These are phyloP conservation scores for Helminthosporium solani DNA, from an alignment of 2,329 filamentous ascomycete species.

Conservation along the genomic window DNA sequence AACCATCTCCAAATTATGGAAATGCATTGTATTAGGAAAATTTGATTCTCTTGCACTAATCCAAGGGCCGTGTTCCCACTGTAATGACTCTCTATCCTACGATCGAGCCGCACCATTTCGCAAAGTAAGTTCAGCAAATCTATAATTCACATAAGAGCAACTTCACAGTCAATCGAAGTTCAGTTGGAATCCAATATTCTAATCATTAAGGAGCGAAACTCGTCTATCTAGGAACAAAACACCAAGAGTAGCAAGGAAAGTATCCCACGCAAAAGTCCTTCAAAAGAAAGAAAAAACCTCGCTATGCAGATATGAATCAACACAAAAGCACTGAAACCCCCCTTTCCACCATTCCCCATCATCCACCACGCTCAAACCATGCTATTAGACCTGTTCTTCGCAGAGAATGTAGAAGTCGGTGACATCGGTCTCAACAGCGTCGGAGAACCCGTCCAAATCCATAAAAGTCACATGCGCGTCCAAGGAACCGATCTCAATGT, in stretches of 20 bases:
- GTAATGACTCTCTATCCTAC: no score
- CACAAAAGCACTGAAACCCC: not conserved
- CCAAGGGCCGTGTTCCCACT: no score
- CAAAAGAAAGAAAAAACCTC: not conserved
- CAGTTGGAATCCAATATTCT: not conserved
- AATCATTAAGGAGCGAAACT: not conserved
- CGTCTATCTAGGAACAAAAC: not conserved
- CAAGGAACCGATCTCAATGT: constrained; percentile 4
- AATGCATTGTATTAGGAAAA: no score
- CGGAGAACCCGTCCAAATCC: constrained; percentile 14
- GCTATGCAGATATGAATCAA: not conserved
- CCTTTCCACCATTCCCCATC: not conserved
- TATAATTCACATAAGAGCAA: no score
- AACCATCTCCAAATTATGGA: no score
- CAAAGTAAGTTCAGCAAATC: no score
- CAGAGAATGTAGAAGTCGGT: constrained; percentile 17
- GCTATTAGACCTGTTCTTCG: constrained; percentile 3
- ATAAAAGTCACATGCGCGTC: constrained; percentile 18
- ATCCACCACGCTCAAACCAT: not conserved
- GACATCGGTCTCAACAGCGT: constrained; percentile 18
- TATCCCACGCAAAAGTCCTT: not conserved
- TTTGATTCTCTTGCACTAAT: no score
- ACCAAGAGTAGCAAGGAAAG: not conserved
- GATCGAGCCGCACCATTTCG: no score
- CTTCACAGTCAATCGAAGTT: no score